A percentile compares a stretch with the other conserved stretches of the same genome.
Evolutionary conservation across 1,284 basidiomycete genomes (phyloP).

Genomic region (Taiwanofungus camphoratus): DNA sequence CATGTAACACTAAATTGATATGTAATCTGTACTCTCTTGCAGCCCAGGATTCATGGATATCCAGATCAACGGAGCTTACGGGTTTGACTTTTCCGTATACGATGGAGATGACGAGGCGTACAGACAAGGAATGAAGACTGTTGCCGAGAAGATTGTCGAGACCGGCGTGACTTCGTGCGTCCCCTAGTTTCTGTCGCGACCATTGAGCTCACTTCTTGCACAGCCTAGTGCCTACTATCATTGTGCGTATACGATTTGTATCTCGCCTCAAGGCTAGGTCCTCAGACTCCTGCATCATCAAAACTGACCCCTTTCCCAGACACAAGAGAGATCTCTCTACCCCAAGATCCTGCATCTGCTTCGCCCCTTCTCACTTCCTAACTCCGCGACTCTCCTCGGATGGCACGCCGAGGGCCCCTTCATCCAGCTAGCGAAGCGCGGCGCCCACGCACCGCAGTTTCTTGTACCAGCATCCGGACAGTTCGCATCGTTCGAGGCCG

Average conservation of each 20-base stretch:
- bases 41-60: conserved; percentile 78
- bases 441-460: conserved; percentile 71
- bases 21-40: too few relatives aligned
- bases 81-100: conserved; percentile 84
- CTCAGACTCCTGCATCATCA: background rate
- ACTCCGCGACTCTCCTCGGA: conserved; percentile 69
- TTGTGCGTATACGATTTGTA: conserved; percentile 44
- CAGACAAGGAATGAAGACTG: conserved; percentile 58
- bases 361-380: conserved; percentile 53
- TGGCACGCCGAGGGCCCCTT: conserved; percentile 93
- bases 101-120: conserved; percentile 67
- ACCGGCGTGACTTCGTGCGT: conserved; percentile 85
- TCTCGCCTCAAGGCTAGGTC: conserved; percentile 3
- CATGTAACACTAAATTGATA: background rate
- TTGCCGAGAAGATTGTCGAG: conserved; percentile 75
- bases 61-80: conserved; percentile 86
- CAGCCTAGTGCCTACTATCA: conserved; percentile 73
- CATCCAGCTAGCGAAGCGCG: conserved; percentile 72
- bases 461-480: conserved; percentile 61
- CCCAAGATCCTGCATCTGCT: conserved; percentile 60
- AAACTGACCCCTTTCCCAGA: conserved; percentile 37
- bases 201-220: conserved; percentile 6
- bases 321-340: conserved; percentile 69
- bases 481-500: conserved; percentile 59
- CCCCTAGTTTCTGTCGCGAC: conserved; percentile 4